Base-by-base conservation (phyloP, 2,329 filamentous ascomycete species). In the Trichoderma guizhouense region DNA sequence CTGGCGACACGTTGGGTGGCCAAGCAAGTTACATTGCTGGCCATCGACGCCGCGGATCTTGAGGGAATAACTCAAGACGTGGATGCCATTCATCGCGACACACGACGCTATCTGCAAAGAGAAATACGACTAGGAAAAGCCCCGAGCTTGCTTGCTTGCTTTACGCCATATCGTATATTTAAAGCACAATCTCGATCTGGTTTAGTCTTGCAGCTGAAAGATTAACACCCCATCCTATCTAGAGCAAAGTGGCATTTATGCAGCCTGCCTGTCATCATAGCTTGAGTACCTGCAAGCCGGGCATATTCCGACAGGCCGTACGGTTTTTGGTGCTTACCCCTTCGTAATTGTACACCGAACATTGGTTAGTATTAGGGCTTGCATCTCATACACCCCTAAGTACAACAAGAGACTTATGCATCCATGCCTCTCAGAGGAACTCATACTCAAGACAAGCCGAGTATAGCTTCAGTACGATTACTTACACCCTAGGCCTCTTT, bases 281-380 rank as follows among this genome's bases (percentile, higher is more conserved):
- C 55, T 51, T 43, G 32, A 30, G 30, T 60, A 30, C 24, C 43
- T 60, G 55, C 65, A 60, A 60, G 8, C 65, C 65, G 55, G 65
- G 34, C 53, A 68, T 26, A 68, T 60, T 68, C 65, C 65, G 53
- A 68, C 55, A 60, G 55, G 65, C 53, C 36, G n/a, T 34, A 24
- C 12, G n/a, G 36, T 3, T 26, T 60, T 34, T 68, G 55, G 34
- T 28, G 55, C 62, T 64, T 67, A 57, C 64, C 43, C 24, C 34
- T 39, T 57, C 32, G 53, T 14, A 51, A 47, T 55, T 18, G 30
- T 43, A 67, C 15, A 58, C 18, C 64, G 11, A 36, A 26, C 51
- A 26, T 15, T 28, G 28, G 32, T 26, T 57, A 18, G 43, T 24
- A 43, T 43, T 14, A 24, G 21, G 47, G 47, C 47, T 53, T n/a